phyloP scores from a whole-genome alignment of 2,329 filamentous ascomycete genomes.

The Phialocephala sp. region DNA sequence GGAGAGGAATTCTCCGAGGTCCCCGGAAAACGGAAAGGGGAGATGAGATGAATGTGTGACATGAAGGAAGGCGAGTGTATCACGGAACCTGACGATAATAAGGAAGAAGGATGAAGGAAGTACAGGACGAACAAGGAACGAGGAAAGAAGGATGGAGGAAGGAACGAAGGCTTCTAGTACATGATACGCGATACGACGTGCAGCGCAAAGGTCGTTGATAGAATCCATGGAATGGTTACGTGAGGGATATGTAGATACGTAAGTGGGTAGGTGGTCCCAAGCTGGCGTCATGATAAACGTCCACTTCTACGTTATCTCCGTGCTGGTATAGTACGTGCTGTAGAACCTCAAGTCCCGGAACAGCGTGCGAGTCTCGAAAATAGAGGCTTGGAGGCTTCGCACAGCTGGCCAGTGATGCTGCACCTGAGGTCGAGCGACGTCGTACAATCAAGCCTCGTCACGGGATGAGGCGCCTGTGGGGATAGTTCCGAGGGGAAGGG shows the following conservation, averaged over 20 bases:
- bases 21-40: background rate
- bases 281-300: background rate
- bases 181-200: background rate
- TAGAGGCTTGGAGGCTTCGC: background rate
- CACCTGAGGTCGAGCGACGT: background rate
- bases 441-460: background rate
- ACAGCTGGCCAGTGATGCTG: background rate
- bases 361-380: slow-evolving; percentile 2
- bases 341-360: background rate
- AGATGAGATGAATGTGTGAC: background rate
- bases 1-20: background rate
- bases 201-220: background rate
- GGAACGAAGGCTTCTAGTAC: background rate
- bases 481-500: background rate
- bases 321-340: background rate
- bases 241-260: too few species aligned
- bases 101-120: background rate
- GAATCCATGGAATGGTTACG: background rate
- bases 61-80: background rate
- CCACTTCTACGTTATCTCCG: slow-evolving; percentile 2
- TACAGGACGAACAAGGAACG: background rate
- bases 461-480: slow-evolving; percentile 3
- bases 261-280: background rate
- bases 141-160: background rate
- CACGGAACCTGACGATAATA: background rate